Conservation (phyloP, 352 stramenopile genomes). For the Pilasporangium apinafurcum region DNA sequence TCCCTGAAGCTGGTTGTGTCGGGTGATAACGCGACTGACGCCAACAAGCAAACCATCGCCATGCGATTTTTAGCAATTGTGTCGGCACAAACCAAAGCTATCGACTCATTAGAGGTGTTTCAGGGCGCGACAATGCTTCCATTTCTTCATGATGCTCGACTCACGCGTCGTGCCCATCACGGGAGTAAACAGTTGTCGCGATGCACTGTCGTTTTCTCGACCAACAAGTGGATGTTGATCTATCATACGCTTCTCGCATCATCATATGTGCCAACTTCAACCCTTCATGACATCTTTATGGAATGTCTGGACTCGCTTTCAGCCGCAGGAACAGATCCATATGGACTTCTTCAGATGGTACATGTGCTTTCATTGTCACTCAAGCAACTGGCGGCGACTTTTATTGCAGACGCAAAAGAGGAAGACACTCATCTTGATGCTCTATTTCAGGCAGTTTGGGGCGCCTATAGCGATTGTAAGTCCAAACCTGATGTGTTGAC, state of each 20-base stretch:
- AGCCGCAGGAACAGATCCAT: slow-evolving; percentile 45
- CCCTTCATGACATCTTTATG: slow-evolving; percentile 32
- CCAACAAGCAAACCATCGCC: slow-evolving; percentile 30
- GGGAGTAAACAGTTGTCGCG: slow-evolving; percentile 10
- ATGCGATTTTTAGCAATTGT: slow-evolving; percentile 27
- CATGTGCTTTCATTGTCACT: slow-evolving; percentile 53
- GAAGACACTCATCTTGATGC: slow-evolving; percentile 19
- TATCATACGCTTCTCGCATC: slow-evolving; percentile 38
- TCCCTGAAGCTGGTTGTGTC: slow-evolving; percentile 18
- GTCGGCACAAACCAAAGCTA: slow-evolving; percentile 9
- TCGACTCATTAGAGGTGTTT: slow-evolving; percentile 31
- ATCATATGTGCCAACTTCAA: slow-evolving; percentile 33
- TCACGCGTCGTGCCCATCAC: slow-evolving; percentile 5
- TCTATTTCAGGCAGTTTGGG: slow-evolving; percentile 58
- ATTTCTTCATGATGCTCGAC: slow-evolving; percentile 19
- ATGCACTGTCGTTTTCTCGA: slow-evolving; percentile 32
- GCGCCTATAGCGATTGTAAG: slow-evolving; percentile 59
- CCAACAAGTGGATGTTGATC: slow-evolving; percentile 51
- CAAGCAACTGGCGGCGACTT: slow-evolving; percentile 25
- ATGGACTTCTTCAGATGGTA: slow-evolving; percentile 59
- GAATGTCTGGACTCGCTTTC: slow-evolving; percentile 42
- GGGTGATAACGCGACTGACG: background rate
- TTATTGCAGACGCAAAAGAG: slow-evolving; percentile 13
- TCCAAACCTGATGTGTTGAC: slow-evolving; percentile 66
- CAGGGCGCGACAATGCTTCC: slow-evolving; percentile 23